Evolutionary conservation across 169 alveolate species (phyloP), one percentile per base, ranked within the genome.

Genomic region (Plasmodium relictum): DNA sequence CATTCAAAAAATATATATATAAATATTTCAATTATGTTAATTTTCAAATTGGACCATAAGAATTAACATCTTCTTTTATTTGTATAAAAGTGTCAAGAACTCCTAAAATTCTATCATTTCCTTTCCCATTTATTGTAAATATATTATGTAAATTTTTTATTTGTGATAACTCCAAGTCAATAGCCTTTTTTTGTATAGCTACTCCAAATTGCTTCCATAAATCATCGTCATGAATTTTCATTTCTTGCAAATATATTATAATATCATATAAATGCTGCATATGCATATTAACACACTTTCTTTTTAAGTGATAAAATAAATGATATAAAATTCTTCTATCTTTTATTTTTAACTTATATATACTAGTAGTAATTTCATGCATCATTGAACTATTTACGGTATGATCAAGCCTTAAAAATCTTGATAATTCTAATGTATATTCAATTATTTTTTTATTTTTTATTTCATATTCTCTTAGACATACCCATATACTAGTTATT

Each of bases 161-260:
- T 71, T 70, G 88, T 44, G 88, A 62, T 50, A 92, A 41, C 42
- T 89, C 92, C 54, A 94, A 71, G 73, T 94, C 96, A 44, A 94
- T 92, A 54, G 94, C 96, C 78, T 92, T 94, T 91, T 89, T 92
- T 88, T 94, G 96, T 26, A 94, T 92, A 6, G 93, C 94, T 42
- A 94, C 96, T 42, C 96, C 96, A 58, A 94, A 66, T 70, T 92
- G 95, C 54, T 94, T 94, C 96, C 96, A 94, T 24, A 94, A 94
- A 76, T 94, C 94, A 42, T 94, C 96, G 88, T 94, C 94, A 73
- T 92, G 61, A 39, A 94, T 86, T 44, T 94, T 87, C 96, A 94
- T 90, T n/a, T 74, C 88, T 37, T 92, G 95, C 88, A 94, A 85
- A 39, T 45, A 22, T 62, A 88, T 88, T 48, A 92, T 92, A 66